Evolutionary conservation across 2,329 filamentous ascomycete species (phyloP), one percentile per base, ranked within the genome.

Genomic region (Cercospora janseana): DNA sequence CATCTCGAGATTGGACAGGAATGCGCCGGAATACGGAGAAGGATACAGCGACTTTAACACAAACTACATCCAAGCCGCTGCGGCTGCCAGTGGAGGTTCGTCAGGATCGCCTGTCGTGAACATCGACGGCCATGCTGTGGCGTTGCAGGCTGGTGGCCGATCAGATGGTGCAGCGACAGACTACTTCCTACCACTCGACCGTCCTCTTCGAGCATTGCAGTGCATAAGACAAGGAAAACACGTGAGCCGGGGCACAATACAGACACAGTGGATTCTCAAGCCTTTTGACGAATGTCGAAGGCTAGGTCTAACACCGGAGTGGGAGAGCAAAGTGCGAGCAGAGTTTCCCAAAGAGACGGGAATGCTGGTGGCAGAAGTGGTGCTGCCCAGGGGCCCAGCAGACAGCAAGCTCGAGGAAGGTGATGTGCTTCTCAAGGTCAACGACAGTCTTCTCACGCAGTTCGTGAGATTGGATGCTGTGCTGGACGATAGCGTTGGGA

Each of bases 31-130:
- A 65, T 97, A 98, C 62, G 92, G 92, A 49, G 93, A 97, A 57
- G 93, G 93, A 21, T 98, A 98, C 70, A 93, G 91, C 70, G 93
- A 98, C 68, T 98, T 98, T 80, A 98, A 86, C 66, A 86, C 83
- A 40, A 86, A 95, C 69, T 98, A 98, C 76, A 97, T 97, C 63
- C 93, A 98, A 73, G 93, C 94, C 57, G 95, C 94, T 10, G 94
- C 93, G 3, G 92, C 93, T 4, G 94, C 93, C 2, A 97, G 91
- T 69, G 93, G 93, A 60, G 93, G 93, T 60, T 95, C 89, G 74
- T 98, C 93, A n/a, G 93, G 93, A 56, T 95, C 88, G 82, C 93
- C 93, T 0, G 93, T 98, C 1, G 91, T 98, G 55, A 95, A 96
- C 70, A 87, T 95, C 54, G 88, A 95, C 69, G 93, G 93, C 8